Percentiles rank a stretch among this genome's conserved stretches.
Evolutionary conservation across 257 asterid species (phyloP).

Genomic region (Coffea eugenioides): DNA sequence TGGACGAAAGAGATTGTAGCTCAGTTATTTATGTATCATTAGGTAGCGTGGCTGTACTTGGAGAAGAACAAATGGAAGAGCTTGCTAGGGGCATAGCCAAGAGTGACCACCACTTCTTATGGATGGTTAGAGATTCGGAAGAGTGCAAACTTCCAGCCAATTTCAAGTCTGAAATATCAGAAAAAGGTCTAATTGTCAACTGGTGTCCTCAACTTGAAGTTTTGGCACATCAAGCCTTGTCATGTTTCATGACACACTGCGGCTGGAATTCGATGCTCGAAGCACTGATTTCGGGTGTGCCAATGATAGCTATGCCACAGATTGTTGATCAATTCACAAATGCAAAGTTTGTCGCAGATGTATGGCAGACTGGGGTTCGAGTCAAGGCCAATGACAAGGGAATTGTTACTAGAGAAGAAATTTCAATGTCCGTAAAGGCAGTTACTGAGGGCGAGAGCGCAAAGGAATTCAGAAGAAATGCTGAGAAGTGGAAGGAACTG

Average conservation of each 20-base stretch:
- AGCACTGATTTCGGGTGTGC: constrained; percentile 24
- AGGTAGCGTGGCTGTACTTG: constrained; percentile 7
- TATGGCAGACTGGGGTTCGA: constrained; percentile 26
- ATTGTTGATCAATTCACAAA: constrained; percentile 24
- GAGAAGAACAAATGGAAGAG: constrained; percentile 28
- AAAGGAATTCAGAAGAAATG: constrained; percentile 11
- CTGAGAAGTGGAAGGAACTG: constrained; percentile 14
- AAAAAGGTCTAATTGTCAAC: constrained; percentile 9
- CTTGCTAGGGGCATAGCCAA: constrained; percentile 16
- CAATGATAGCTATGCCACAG: constrained; percentile 24
- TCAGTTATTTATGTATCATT: too few species aligned
- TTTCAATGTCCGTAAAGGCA: constrained; percentile 14
- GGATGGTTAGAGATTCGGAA: constrained; percentile 8
- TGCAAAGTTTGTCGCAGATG: constrained; percentile 28
- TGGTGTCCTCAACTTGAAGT: constrained; percentile 37
- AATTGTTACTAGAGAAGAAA: constrained; percentile 22
- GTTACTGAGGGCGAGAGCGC: constrained; percentile 19
- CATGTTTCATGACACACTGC: constrained; percentile 31
- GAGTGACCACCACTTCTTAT: constrained; percentile 18
- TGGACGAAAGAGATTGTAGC: too few species aligned
- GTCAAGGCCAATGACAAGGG: constrained; percentile 4
- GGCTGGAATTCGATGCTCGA: constrained; percentile 30
- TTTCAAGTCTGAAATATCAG: too few species aligned
- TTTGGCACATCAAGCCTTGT: constrained; percentile 23
- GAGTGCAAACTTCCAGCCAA: too few species aligned